A percentile compares a stretch with the other conserved stretches of the same genome.
Conservation (phyloP, 305 asterid species). For the Caryopteris hybrid region DNA sequence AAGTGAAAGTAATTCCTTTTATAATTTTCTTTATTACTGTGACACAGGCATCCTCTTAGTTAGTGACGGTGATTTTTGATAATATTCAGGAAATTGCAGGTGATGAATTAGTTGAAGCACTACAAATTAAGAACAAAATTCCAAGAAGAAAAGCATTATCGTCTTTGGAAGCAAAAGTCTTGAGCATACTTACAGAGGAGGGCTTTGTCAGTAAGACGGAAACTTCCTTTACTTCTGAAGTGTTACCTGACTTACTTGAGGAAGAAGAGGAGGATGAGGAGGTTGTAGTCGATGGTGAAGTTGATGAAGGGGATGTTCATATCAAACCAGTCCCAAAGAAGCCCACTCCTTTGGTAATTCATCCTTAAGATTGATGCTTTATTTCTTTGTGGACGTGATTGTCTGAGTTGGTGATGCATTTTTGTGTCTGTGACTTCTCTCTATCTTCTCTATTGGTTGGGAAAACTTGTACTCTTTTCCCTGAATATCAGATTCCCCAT, state of each 20-base stretch:
- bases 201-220: conserved; percentile 79
- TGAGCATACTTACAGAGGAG: conserved; percentile 80
- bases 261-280: conserved; percentile 96
- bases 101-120: conserved; percentile 70
- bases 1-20: neutral
- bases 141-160: conserved; percentile 89
- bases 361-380: neutral
- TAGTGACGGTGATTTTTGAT: conserved; percentile 34
- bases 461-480: too few species aligned
- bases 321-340: conserved; percentile 69
- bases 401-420: neutral
- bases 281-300: conserved; percentile 93
- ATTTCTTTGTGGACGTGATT: neutral
- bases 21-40: conserved; percentile 9
- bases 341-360: conserved; percentile 63
- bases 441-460: too few species aligned
- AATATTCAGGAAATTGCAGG: conserved; percentile 89
- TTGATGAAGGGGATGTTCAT: conserved; percentile 96
- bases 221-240: conserved; percentile 49
- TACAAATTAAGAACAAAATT: conserved; percentile 80
- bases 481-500: too few species aligned
- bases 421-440: neutral
- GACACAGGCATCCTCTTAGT: conserved; percentile 21
- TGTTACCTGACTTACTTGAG: conserved; percentile 57
- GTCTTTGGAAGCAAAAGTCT: conserved; percentile 61